A percentile compares a stretch with the other conserved stretches of the same genome.
Evolutionary conservation across 2,329 filamentous ascomycete species (phyloP).

Genomic region (Zymoseptoria pseudotritici): DNA sequence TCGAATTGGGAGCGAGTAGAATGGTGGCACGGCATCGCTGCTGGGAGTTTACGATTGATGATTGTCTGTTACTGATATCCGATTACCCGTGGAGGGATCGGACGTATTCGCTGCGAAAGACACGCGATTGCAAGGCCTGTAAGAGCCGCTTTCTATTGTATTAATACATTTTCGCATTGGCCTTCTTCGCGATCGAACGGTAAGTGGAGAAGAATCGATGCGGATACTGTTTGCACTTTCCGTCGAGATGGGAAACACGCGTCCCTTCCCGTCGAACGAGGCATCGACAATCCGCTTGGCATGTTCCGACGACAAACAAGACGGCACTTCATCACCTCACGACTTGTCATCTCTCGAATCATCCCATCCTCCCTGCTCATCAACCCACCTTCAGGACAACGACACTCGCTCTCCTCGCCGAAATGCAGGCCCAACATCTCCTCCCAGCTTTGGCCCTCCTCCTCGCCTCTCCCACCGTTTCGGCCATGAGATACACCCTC

Average conservation of each 20-base stretch:
- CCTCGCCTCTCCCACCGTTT: slow-evolving; percentile 1
- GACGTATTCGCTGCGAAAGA: neutral
- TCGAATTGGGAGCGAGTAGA: neutral
- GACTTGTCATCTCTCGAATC: slow-evolving; percentile 1
- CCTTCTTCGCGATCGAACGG: neutral
- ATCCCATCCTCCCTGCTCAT: neutral
- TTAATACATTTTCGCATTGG: neutral
- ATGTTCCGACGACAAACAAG: slow-evolving; percentile 5
- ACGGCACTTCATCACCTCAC: slow-evolving; percentile 4
- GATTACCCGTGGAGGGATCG: neutral
- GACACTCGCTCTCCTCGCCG: neutral
- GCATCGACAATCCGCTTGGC: neutral
- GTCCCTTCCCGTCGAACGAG: neutral
- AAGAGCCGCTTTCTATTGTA: neutral
- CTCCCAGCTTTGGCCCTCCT: slow-evolving; percentile 1
- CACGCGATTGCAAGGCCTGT: neutral
- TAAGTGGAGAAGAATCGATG: neutral
- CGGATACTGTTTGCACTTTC: neutral
- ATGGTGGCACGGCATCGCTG: neutral
- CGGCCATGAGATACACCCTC: slow-evolving; percentile 6
- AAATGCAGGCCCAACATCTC: neutral
- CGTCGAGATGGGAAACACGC: neutral
- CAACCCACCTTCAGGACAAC: neutral
- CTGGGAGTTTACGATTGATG: neutral
- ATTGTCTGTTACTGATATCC: neutral